Percentiles rank a stretch among this genome's conserved stretches.
These are phyloP conservation scores for Colletotrichum sp. DNA, from an alignment of 2,329 filamentous ascomycete species.

Conservation along the genomic window DNA sequence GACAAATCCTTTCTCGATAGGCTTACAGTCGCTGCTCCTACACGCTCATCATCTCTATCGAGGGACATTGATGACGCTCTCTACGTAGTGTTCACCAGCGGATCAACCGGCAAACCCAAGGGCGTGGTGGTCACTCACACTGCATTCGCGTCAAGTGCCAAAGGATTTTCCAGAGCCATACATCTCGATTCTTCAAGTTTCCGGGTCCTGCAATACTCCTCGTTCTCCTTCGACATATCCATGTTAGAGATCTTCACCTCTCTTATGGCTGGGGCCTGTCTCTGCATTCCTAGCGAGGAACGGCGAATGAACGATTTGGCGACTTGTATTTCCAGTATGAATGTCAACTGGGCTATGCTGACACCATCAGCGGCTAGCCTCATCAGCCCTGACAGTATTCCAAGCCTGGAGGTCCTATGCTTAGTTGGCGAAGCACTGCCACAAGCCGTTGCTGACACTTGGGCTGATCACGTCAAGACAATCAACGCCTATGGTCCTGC, in stretches of 20 bases:
- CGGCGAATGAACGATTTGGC: slow-evolving; percentile 34
- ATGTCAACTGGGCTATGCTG: slow-evolving; percentile 11
- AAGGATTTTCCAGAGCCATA: background rate
- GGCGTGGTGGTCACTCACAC: slow-evolving; percentile 6
- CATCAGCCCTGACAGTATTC: slow-evolving; percentile 2
- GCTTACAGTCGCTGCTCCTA: background rate
- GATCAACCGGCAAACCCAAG: slow-evolving; percentile 13
- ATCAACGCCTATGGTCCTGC: slow-evolving; percentile 23
- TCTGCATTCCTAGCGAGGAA: slow-evolving; percentile 40
- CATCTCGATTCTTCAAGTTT: background rate
- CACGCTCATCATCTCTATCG: background rate
- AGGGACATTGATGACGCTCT: background rate
- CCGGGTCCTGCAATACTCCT: slow-evolving; percentile 40
- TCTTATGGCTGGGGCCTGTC: slow-evolving; percentile 36
- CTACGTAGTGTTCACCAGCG: slow-evolving; percentile 4
- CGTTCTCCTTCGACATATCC: slow-evolving; percentile 46
- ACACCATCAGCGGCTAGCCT: slow-evolving; percentile 17
- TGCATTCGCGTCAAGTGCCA: background rate
- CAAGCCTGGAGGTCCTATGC: slow-evolving; percentile 1
- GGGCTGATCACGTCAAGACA: slow-evolving; percentile 12
- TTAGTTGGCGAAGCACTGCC: slow-evolving; percentile 17
- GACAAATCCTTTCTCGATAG: background rate
- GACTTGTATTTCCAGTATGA: background rate
- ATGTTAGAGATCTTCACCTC: slow-evolving; percentile 39
- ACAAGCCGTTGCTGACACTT: slow-evolving; percentile 16